Evolutionary conservation across 768 basidiomycete genomes (phyloP), one percentile per base, ranked within the genome.

Genomic region (Austroboletus eburneus): DNA sequence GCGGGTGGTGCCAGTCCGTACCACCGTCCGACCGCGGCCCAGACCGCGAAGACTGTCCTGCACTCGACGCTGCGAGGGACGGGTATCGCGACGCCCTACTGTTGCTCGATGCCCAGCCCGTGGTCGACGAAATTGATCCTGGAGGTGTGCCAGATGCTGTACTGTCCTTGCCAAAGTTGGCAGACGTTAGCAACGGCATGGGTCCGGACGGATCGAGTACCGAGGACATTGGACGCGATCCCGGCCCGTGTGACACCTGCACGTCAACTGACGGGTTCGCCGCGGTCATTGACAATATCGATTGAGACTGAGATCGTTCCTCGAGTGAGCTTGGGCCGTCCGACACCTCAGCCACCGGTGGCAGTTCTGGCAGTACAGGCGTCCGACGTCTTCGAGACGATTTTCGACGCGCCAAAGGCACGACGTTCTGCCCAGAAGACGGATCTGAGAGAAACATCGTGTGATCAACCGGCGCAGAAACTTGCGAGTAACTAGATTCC

Each of bases 71-170:
- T 16, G 60, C 46, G 7, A 67, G 48, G 2, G 63, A 65, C 4
- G 63, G 63, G 39, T 65, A 65, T 8, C 65, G 63, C 5, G 63
- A 64, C 2, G 46, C 7, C 27, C 38, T 36, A 1, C 58, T 50
- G 2, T 52, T 59, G 9, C 30, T 9, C 21, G 59, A 54, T 9
- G 46, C 51, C 45, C 33, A 48, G 9, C 46, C 53, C 14, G 25
- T 18, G 7, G 30, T 43, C 32, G 64, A 59, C 27, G 45, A 53
- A 2, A 49, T 23, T 9, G 62, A 66, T 8, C 48, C 45, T 10
- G 43, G 8, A 9, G 49, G n/a, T 1, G 59, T 50, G 16, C 35
- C 34, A 35, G 59, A 48, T 29, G 47, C n/a, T n/a, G 53, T 40
- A 7, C 44, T 50, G 0, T 27, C 35, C 29, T 56, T 65, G n/a